Evolutionary conservation across 148 eudicot genomes (phyloP), one percentile per base, ranked within the genome.

Genomic region (Cornus kousa): DNA sequence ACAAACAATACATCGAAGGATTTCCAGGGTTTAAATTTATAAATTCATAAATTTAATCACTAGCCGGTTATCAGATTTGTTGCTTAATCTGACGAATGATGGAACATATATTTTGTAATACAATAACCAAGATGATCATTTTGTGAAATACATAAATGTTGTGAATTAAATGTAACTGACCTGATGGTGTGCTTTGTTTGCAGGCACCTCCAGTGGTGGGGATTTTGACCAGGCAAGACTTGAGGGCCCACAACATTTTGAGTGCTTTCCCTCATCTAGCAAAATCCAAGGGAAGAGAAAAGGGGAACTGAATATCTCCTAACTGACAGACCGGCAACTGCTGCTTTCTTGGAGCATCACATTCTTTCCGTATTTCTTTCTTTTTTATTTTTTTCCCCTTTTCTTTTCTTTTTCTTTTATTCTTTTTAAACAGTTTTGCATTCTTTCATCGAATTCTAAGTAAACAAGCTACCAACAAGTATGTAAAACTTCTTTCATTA

Each of bases 211-310:
- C 98, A 3, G 87, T 95, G 69, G 85, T 90, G 53, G 98, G 98
- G 85, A 91, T 95, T 65, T 88, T 95, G 86, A 95, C 98, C 77
- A 90, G 98, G 87, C 97, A 95, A 82, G 98, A 95, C 80, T 82
- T 95, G 83, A 91, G 93, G 83, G 90, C 97, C 73, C 94, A 90
- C 81, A 92, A 92, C 76, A 89, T 95, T 60, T 84, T 90, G 88
- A 84, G 69, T 79, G 97, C 83, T 19, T 92, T 94, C 72, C 98
- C 97, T 82, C 91, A 91, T 62, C 86, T 94, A 68, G 86, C 78
- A 67, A 90, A 83, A 50, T 71, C 95, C 55, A 74, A 83, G 92
- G 78, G 89, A 35, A 35, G 37, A 35, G 37, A 88, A 87, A 92
- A 89, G 86, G 80, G 82, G 57, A 88, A 77, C 78, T 88, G 82